Base-by-base conservation (phyloP, 305 asterid genomes). In the Fraxinus ornus region DNA sequence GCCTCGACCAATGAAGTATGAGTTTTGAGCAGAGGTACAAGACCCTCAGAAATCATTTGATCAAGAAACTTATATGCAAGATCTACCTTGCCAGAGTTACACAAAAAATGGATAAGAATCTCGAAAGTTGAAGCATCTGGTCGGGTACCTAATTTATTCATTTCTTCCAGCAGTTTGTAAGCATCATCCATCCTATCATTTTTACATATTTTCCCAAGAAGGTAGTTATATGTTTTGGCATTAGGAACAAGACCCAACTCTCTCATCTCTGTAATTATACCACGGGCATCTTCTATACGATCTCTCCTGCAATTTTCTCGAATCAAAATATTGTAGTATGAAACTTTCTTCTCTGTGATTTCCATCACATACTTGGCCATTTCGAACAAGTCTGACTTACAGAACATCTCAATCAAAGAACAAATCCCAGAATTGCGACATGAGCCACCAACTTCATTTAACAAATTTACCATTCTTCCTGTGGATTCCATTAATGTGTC, bases 361-460 rank as follows among this genome's bases (percentile, higher is more conserved):
- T 85, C 82, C 80, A 93, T 85, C 82, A 91, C 97, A 86, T 87
- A 88, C 81, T 73, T 88, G 70, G 97, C 97, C 95, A 90, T 91
- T 8, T 92, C 93, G 7, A 93, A 90, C 86, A 82, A 75, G 86
- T 88, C 88, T 78, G 86, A 79, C 72, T 83, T 85, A 82, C 93
- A 92, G 62, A 91, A 89, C 97, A 90, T 91, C 89, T 91, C 90
- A 71, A 92, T 82, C 88, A 95, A 82, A 57, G 93, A 92, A 73
- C n/a, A 76, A 80, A 89, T 64, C 75, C 93, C 90, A 28, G 98
- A 91, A 79, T 79, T 89, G 21, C 90, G 78, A 86, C 89, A 91
- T 1, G 95, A 92, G 15, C 94, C 98, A 33, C 95, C 95, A 32
- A 86, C 92, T 82, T 78, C 79, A 57, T 90, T 86, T 86, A 94